Conservation (phyloP, 768 basidiomycete species). For the Suillus hirtellus region DNA sequence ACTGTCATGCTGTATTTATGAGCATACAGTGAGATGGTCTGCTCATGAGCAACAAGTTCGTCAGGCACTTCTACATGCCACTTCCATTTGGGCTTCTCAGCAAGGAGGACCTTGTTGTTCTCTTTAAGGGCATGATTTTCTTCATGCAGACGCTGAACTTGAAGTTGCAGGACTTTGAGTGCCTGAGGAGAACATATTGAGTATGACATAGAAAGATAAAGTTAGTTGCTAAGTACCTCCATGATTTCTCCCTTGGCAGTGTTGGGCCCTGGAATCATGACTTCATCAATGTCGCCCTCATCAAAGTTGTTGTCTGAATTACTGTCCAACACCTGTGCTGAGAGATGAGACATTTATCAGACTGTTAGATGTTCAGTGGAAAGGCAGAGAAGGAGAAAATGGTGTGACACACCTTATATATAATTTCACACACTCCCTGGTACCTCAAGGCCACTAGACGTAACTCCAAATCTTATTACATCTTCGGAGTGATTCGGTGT, state of each 20-base stretch:
- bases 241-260: not conserved
- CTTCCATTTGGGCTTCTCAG: not conserved
- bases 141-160: not conserved
- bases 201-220: not conserved
- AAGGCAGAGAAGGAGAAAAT: not conserved
- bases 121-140: constrained; percentile 1
- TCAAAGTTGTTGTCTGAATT: not conserved
- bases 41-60: not conserved
- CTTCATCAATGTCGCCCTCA: not conserved
- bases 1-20: not conserved
- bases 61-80: not conserved
- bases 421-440: not conserved
- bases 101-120: not conserved
- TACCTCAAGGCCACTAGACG: not conserved
- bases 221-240: not conserved
- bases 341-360: not conserved
- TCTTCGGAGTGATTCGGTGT: not conserved
- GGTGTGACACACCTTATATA: not conserved
- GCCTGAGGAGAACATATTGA: not conserved
- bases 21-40: not conserved
- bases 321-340: not conserved
- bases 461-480: not conserved
- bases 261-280: not conserved
- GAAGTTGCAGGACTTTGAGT: not conserved
- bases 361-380: not conserved